Conservation (phyloP, 805 yeast species). For the Helenozyma rhizophorensis region DNA sequence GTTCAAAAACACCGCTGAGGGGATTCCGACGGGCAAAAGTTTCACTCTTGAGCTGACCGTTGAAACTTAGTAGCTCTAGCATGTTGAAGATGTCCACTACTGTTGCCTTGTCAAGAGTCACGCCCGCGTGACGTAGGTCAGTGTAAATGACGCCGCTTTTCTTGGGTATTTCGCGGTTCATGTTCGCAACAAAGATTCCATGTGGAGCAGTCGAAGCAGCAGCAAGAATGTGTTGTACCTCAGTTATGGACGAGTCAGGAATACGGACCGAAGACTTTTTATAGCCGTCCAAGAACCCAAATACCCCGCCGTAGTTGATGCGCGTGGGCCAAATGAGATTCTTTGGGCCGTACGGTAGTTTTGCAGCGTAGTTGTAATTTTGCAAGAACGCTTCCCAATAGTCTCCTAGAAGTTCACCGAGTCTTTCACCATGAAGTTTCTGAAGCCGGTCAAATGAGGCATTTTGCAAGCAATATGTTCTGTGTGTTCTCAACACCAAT, state of each 20-base stretch:
- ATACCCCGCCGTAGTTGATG: constrained; percentile 32
- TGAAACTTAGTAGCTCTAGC: constrained; percentile 30
- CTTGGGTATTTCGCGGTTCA: constrained; percentile 23
- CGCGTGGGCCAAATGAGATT: constrained; percentile 31
- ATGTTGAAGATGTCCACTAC: constrained; percentile 25
- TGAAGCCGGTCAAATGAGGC: constrained; percentile 18
- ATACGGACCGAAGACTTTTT: constrained; percentile 28
- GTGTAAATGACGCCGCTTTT: constrained; percentile 29
- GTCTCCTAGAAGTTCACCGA: constrained; percentile 15
- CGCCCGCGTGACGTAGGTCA: constrained; percentile 4
- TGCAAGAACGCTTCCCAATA: constrained; percentile 29
- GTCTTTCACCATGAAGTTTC: constrained; percentile 13
- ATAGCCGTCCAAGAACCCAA: constrained; percentile 26
- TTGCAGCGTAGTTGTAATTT: constrained; percentile 20
- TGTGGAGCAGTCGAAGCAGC: constrained; percentile 9
- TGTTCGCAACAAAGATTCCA: constrained; percentile 27
- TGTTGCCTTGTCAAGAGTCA: constrained; percentile 6
- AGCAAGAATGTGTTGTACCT: constrained; percentile 17
- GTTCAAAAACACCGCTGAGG: no score
- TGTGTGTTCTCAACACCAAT: constrained; percentile 19
- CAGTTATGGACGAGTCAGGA: constrained; percentile 9
- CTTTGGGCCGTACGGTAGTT: constrained; percentile 17
- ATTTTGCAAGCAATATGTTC: constrained; percentile 25
- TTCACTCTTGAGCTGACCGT: constrained; percentile 8
- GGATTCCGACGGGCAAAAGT: not conserved